These are phyloP conservation scores for Pseudogymnoascus sp. DNA, from an alignment of 2,329 filamentous ascomycete genomes.

Conservation along the genomic window DNA sequence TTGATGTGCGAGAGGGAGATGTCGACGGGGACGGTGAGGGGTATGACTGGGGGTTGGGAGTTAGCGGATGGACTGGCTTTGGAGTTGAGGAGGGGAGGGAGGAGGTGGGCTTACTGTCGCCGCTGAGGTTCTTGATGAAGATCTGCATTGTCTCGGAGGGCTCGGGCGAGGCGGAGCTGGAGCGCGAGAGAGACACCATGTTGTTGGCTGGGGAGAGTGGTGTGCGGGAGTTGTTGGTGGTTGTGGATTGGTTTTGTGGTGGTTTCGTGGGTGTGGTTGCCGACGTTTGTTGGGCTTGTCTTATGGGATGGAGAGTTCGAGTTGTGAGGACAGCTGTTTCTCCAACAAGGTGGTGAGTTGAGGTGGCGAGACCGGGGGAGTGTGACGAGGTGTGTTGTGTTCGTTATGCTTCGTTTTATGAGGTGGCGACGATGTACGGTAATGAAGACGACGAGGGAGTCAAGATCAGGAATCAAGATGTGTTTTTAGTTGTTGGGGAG, in stretches of 20 bases:
- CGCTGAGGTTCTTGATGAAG: conserved; percentile 54
- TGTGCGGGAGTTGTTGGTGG: neutral
- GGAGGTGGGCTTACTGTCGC: conserved; percentile 44
- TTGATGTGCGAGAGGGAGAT: conserved; percentile 50
- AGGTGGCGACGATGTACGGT: neutral
- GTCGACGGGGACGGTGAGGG: conserved; percentile 47
- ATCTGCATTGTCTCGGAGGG: conserved; percentile 51
- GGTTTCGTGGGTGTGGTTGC: neutral
- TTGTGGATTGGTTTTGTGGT: neutral
- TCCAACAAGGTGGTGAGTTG: neutral
- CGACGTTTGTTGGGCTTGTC: neutral
- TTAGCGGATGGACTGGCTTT: conserved; percentile 22
- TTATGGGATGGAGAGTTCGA: neutral
- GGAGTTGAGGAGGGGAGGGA: conserved; percentile 6
- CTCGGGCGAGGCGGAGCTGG: conserved; percentile 36
- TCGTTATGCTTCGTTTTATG: neutral
- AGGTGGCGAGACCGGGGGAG: neutral
- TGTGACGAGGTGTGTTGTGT: neutral
- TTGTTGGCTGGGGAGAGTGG: conserved; percentile 13
- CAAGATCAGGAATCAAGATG: neutral
- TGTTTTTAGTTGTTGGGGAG: neutral
- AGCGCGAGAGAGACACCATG: conserved; percentile 28
- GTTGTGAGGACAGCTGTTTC: neutral
- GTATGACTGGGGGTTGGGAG: conserved; percentile 41
- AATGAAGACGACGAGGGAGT: neutral